Conservation (phyloP, 2,329 filamentous ascomycete species). For the Myriosclerotinia scirpicola region DNA sequence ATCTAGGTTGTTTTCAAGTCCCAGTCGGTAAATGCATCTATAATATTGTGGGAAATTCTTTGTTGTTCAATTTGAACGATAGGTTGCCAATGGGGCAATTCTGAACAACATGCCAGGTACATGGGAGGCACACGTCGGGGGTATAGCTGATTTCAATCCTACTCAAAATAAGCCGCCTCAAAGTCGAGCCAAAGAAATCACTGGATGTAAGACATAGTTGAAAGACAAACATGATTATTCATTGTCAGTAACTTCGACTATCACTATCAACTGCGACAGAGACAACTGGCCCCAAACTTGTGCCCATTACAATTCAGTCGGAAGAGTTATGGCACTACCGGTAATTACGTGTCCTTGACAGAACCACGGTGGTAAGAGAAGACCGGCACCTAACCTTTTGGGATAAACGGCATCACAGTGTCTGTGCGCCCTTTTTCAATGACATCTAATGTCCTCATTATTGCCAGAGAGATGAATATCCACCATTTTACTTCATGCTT, state of each 20-base stretch:
- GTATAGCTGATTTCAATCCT: not conserved
- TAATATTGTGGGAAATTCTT: not conserved
- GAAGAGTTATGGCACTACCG: not conserved
- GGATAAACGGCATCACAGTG: not conserved
- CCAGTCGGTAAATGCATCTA: not conserved
- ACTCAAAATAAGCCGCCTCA: not conserved
- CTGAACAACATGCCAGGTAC: conserved; percentile 1
- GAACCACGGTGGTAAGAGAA: not conserved
- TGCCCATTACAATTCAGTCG: not conserved
- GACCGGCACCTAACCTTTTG: not conserved
- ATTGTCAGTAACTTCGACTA: not conserved
- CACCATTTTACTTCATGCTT: not conserved
- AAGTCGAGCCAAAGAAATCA: not conserved
- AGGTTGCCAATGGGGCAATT: not conserved
- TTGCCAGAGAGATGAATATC: not conserved
- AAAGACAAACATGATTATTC: not conserved
- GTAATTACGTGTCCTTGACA: not conserved
- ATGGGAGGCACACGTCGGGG: not conserved
- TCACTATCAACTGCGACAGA: not conserved
- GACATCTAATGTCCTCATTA: not conserved
- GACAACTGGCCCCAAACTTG: not conserved
- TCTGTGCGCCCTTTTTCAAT: not conserved
- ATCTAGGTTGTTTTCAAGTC: not conserved
- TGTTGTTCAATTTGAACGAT: not conserved
- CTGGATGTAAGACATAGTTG: not conserved